These are phyloP conservation scores for Mycena citricolor DNA, from an alignment of 1,284 basidiomycete species.

Conservation along the genomic window DNA sequence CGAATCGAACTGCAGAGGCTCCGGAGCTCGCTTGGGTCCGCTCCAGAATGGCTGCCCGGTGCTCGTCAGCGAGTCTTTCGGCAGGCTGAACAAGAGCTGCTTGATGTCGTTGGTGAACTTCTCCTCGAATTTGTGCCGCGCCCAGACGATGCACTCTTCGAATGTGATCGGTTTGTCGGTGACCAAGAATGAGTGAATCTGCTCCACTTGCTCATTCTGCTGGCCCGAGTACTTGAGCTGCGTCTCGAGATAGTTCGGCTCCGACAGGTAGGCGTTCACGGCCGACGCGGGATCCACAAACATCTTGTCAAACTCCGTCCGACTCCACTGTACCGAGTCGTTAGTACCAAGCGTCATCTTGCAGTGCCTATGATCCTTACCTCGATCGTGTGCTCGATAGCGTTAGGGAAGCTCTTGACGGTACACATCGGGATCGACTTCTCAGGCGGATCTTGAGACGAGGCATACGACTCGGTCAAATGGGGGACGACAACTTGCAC, in stretches of 20 bases:
- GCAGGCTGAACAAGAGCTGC: conserved; percentile 70
- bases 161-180: not conserved
- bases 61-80: conserved; percentile 88
- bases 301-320: conserved; percentile 85
- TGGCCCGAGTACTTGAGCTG: not conserved
- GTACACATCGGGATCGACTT: conserved; percentile 98
- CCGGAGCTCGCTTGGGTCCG: conserved; percentile 98
- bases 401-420: conserved; percentile 99
- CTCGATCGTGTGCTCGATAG: conserved; percentile 99
- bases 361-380: too few species aligned
- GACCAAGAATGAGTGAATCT: not conserved
- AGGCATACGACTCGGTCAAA: conserved; percentile 77
- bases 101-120: not conserved
- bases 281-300: not conserved
- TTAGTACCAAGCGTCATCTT: conserved; percentile 36
- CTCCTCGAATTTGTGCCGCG: not conserved
- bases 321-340: conserved; percentile 75
- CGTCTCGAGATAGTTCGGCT: not conserved
- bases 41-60: conserved; percentile 96
- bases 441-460: conserved; percentile 98
- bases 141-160: not conserved
- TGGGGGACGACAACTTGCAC: conserved; percentile 96
- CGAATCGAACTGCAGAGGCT: conserved; percentile 84
- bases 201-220: conserved; percentile 32
- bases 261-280: conserved; percentile 1